phyloP scores from a whole-genome alignment of 192 early-diverging fungal species.

The Umbelopsis ramanniana region DNA sequence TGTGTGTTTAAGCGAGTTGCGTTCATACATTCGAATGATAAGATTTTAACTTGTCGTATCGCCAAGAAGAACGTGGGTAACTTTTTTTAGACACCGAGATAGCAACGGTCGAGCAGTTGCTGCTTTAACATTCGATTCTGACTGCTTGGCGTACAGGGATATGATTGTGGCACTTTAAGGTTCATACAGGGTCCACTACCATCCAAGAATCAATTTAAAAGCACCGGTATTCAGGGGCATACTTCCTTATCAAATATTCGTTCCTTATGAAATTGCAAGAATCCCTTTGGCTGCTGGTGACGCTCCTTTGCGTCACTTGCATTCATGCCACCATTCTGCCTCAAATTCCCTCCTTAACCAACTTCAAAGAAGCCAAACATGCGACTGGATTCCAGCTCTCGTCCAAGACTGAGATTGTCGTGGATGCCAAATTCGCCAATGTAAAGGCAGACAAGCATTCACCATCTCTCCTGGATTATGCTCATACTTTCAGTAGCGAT shows the following conservation, averaged over 20 bases:
- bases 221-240: not conserved
- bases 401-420: not conserved
- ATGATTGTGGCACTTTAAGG: not conserved
- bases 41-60: too few species aligned
- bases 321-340: not conserved
- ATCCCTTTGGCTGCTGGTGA: not conserved
- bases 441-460: not conserved
- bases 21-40: not conserved
- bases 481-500: slow-evolving; percentile 1
- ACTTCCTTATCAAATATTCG: not conserved
- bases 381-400: slow-evolving; percentile 2
- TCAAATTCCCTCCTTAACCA: slow-evolving; percentile 17
- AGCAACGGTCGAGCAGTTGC: too few species aligned
- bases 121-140: too few species aligned
- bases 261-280: not conserved
- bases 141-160: too few species aligned
- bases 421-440: not conserved
- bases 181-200: not conserved
- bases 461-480: slow-evolving; percentile 18
- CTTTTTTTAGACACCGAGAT: too few species aligned
- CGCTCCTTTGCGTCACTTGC: not conserved
- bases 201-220: not conserved
- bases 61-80: not conserved
- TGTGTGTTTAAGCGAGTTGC: too few species aligned
- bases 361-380: slow-evolving; percentile 1